Evolutionary conservation across 768 basidiomycete genomes (phyloP), one percentile per base, ranked within the genome.

Genomic region (Mycena rosella): DNA sequence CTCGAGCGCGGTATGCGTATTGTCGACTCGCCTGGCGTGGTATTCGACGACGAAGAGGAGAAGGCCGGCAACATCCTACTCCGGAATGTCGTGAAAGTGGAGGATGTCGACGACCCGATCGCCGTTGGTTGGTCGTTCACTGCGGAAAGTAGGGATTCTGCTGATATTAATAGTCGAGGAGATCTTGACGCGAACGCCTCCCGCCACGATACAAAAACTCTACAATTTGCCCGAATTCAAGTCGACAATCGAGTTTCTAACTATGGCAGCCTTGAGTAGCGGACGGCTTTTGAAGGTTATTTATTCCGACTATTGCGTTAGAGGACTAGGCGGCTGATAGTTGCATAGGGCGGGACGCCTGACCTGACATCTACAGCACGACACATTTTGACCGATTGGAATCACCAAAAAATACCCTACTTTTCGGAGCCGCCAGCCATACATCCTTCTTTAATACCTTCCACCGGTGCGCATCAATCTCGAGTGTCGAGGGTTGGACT

Each of bases 11-110:
- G 96, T 0, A 86, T 99, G 74, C 89, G 91, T 62, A 91, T 99
- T 38, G 86, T 99, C 8, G 98, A 99, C 79, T 98, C 96, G 40
- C 97, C 98, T 0, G 98, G 97, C 67, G 96, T 99, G n/a, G 93
- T 99, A 2, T 95, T 98, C 72, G 95, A 96, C 67, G 94, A 95
- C 62, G 89, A 93, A 63, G 86, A 89, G 53, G 76, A 84, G 53
- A 87, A 78, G 78, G 89, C 88, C 61, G 83, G 84, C 5, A 91
- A 89, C 72, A 83, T 96, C 17, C 83, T 98, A 32, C 83, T 98
- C 11, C 83, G 95, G 24, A 98, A 98, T 73, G 95, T 96, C 34
- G 85, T 97, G 67, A 96, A 91, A 76, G 92, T 96, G 3, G 97
- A 98, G 76, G 90, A 96, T 69, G 86, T 98, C 3, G 90, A 92